Base-by-base conservation (phyloP, 257 asterid genomes). In the Rubia yunnanensis region DNA sequence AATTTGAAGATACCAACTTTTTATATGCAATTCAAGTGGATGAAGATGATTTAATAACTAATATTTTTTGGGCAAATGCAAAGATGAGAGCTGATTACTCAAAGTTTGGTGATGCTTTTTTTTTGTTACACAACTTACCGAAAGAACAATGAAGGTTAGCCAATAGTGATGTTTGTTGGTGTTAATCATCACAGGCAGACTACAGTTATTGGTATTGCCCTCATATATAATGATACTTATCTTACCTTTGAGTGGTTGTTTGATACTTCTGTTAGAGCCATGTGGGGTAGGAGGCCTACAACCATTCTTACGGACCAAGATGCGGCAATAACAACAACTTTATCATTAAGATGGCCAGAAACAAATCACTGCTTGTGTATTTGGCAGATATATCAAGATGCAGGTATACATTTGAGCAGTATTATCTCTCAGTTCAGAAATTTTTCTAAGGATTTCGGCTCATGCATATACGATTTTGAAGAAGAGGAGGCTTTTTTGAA, bases 251-350 rank as follows among this genome's bases (percentile, higher is more conserved):
- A 48, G 23, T 48, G 54, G 54, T 4, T 48, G 10, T 48, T 48
- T 48, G 24, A 18, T 2, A 53, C 60, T 0, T 75, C 65, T 56
- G 36, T 26, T 3, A 22, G 36, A 11, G 30, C 53, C 0, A 74
- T 74, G 72, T 24, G 14, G 3, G 17, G 38, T 7, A 59, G 60
- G 17, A 63, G 11, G 7, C 75, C 69, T 11, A 48, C 0, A 14
- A 62, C 70, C 5, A 41, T 74, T 11, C 65, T 57, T 6, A 55
- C 58, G 3, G 49, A 69, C 22, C 60, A 69, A 30, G 73, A 44
- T 59, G 52, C 34, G 4, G 61, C 63, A 5, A 57, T 64, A 54
- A 63, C 56, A 24, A 34, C 28, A 14, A 69, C 68, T 39, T 36
- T n/a, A 30, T 17, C 64, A 11, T 59, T 24, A n/a, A 22, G 3